Conservation (phyloP, 257 asterid genomes). For the Linaria vulgaris region DNA sequence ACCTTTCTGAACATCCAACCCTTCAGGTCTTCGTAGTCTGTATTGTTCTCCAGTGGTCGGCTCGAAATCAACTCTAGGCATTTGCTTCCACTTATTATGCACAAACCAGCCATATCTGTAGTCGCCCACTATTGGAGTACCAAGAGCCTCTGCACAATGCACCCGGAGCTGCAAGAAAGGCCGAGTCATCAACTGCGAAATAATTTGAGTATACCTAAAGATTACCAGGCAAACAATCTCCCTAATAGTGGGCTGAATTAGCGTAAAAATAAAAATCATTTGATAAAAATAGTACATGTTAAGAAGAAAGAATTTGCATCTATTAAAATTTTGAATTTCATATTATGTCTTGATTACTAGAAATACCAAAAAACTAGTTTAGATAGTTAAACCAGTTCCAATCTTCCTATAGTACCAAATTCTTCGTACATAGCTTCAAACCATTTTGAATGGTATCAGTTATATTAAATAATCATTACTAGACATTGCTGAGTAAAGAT, state of each 20-base stretch:
- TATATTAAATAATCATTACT: background rate
- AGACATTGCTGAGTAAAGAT: background rate
- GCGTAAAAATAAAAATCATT: background rate
- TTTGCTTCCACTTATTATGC: constrained; percentile 84
- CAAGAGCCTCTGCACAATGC: constrained; percentile 95
- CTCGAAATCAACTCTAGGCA: constrained; percentile 86
- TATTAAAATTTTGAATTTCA: constrained; percentile 1
- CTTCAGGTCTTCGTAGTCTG: constrained; percentile 72
- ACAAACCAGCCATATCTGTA: constrained; percentile 89
- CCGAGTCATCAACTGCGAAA: background rate
- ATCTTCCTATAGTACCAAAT: background rate
- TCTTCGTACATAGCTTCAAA: background rate
- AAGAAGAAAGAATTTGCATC: background rate
- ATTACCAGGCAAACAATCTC: background rate
- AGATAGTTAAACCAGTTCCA: background rate
- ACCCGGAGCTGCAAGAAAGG: constrained; percentile 65
- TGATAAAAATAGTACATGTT: background rate
- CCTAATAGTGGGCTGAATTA: background rate
- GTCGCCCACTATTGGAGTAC: constrained; percentile 95
- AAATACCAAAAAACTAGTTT: background rate
- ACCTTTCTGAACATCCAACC: constrained; percentile 90
- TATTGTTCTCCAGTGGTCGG: constrained; percentile 68
- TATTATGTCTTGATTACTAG: background rate
- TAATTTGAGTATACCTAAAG: background rate
- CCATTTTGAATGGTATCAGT: background rate